Percentiles rank a stretch among this genome's conserved stretches.
These are phyloP conservation scores for Tephrocybe sp. DNA, from an alignment of 768 basidiomycete genomes.

Conservation along the genomic window DNA sequence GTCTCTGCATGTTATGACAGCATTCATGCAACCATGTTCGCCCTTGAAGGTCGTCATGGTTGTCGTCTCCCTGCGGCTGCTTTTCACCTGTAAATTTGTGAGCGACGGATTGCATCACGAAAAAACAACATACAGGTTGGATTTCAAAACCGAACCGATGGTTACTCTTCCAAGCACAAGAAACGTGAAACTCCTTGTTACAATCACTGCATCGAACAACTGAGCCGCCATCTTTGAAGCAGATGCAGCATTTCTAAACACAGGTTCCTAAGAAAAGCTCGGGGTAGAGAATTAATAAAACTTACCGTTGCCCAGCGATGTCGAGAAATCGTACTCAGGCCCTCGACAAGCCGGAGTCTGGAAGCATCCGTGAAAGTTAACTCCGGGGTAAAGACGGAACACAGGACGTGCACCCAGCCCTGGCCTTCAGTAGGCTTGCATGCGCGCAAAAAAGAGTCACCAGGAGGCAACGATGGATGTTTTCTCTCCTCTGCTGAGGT, in stretches of 20 bases:
- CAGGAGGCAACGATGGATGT: slow-evolving; percentile 41
- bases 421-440: slow-evolving; percentile 92
- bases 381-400: slow-evolving; percentile 85
- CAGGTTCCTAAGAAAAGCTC: neutral
- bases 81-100: slow-evolving; percentile 60
- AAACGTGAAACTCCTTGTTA: slow-evolving; percentile 73
- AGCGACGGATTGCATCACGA: too few species aligned
- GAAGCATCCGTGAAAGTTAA: slow-evolving; percentile 76
- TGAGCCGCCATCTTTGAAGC: slow-evolving; percentile 70
- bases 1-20: slow-evolving; percentile 75
- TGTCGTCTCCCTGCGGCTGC: slow-evolving; percentile 65
- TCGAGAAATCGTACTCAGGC: slow-evolving; percentile 68
- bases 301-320: slow-evolving; percentile 75
- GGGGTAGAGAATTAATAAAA: slow-evolving; percentile 9
- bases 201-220: slow-evolving; percentile 86
- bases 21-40: slow-evolving; percentile 73
- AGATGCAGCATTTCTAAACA: slow-evolving; percentile 70
- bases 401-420: slow-evolving; percentile 89
- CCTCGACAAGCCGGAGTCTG: slow-evolving; percentile 79
- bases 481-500: slow-evolving; percentile 47
- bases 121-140: slow-evolving; percentile 48
- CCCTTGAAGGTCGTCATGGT: slow-evolving; percentile 73
- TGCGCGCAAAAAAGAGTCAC: slow-evolving; percentile 68
- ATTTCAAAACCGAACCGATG: slow-evolving; percentile 93
- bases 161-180: slow-evolving; percentile 86